A percentile compares a stretch with the other conserved stretches of the same genome.
Conservation (phyloP, 2,329 filamentous ascomycete species). For the Beauveria pseudobassiana region DNA sequence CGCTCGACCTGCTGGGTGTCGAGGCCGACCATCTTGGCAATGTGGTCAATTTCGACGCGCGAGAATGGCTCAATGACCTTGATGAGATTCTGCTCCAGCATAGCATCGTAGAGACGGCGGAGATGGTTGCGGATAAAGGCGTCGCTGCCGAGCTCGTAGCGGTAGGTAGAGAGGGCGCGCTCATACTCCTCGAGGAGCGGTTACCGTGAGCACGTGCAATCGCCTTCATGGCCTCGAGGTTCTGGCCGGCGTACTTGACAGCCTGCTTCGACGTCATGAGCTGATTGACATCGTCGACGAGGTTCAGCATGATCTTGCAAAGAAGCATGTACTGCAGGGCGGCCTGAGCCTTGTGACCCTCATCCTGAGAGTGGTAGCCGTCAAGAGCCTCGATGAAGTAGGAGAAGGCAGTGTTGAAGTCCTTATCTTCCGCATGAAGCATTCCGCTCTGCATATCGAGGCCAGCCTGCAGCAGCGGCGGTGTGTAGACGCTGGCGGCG, state of each 20-base stretch:
- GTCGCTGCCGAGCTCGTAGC: slow-evolving; percentile 89
- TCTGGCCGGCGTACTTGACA: slow-evolving; percentile 89
- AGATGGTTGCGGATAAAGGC: slow-evolving; percentile 96
- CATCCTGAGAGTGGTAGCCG: slow-evolving; percentile 90
- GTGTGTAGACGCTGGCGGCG: slow-evolving; percentile 94
- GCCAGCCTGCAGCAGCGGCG: slow-evolving; percentile 87
- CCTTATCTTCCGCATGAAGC: slow-evolving; percentile 95
- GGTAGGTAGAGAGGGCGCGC: slow-evolving; percentile 79
- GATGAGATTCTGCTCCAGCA: slow-evolving; percentile 98
- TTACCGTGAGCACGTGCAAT: slow-evolving; percentile 93
- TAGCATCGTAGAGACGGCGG: slow-evolving; percentile 90
- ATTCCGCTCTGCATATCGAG: slow-evolving; percentile 99
- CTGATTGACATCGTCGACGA: slow-evolving; percentile 90
- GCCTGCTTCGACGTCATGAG: slow-evolving; percentile 95
- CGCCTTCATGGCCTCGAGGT: slow-evolving; percentile 98
- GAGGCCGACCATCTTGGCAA: slow-evolving; percentile 94
- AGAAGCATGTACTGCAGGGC: slow-evolving; percentile 98
- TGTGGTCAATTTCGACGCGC: slow-evolving; percentile 91
- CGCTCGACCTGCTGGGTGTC: slow-evolving; percentile 96
- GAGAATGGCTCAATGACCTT: slow-evolving; percentile 99
- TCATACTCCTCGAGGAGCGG: slow-evolving; percentile 97
- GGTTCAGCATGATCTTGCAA: slow-evolving; percentile 99
- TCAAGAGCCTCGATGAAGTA: slow-evolving; percentile 99
- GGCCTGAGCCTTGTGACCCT: slow-evolving; percentile 82
- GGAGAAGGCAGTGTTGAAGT: slow-evolving; percentile 97